phyloP scores from a whole-genome alignment of 106 monocot species.

The Apostasia shenzhenica region DNA sequence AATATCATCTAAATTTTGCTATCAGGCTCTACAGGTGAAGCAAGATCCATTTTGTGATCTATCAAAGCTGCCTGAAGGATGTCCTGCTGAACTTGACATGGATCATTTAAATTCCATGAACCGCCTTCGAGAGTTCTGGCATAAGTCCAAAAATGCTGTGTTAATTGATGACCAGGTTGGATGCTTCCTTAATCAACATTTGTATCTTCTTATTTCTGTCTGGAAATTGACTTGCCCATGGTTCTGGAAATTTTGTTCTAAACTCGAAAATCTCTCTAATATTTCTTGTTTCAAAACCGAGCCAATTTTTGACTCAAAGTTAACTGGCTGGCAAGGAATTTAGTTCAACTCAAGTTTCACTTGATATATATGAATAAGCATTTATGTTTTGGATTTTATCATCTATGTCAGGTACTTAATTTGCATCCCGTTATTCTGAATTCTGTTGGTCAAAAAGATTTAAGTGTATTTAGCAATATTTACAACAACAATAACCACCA shows the following conservation, averaged over 20 bases:
- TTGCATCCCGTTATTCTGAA: too few relatives aligned
- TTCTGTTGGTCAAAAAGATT: too few relatives aligned
- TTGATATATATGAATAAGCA: too few relatives aligned
- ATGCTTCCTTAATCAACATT: not conserved
- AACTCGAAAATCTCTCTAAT: not conserved
- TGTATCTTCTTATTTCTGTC: not conserved
- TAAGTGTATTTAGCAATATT: too few relatives aligned
- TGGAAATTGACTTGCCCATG: not conserved
- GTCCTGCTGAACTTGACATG: slow-evolving; percentile 30
- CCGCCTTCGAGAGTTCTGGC: slow-evolving; percentile 69
- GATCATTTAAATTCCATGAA: slow-evolving; percentile 49
- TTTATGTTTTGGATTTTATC: too few relatives aligned
- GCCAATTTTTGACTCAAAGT: too few relatives aligned
- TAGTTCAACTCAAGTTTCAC: too few relatives aligned
- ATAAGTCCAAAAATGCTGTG: slow-evolving; percentile 51
- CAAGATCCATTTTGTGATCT: slow-evolving; percentile 25
- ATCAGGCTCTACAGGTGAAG: slow-evolving; percentile 36
- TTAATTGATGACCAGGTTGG: slow-evolving; percentile 71
- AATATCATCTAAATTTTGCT: not conserved
- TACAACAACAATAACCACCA: too few relatives aligned
- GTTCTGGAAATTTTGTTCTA: too few relatives aligned
- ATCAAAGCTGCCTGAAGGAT: slow-evolving; percentile 50
- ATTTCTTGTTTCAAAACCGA: not conserved
- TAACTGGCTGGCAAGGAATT: too few relatives aligned
- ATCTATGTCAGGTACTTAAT: too few relatives aligned